Evolutionary conservation across 352 stramenopile genomes (phyloP), one percentile per base, ranked within the genome.

Genomic region (Phytophthora citricola): DNA sequence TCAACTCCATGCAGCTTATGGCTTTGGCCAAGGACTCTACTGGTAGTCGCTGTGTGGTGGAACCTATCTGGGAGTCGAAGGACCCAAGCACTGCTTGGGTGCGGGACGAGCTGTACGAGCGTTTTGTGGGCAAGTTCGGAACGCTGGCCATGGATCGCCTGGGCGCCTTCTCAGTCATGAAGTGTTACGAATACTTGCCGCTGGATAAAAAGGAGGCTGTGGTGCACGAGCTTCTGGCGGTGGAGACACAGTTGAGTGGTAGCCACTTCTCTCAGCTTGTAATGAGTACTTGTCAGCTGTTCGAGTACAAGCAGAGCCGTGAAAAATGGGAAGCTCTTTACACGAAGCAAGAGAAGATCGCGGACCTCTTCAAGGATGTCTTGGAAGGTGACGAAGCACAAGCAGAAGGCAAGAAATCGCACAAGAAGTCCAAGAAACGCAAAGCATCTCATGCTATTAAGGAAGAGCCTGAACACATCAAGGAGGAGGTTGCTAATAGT

Each of bases 251-350:
- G 43, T 75, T 94, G 11, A 79, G 70, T 8, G 87, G 87, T 29
- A 92, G 83, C 41, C 87, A 93, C 69, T 94, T 94, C 48, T 89
- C 84, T 41, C 83, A 92, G 66, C 76, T 93, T 40, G 87, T 93
- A 46, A 83, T 93, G 68, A 94, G 91, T 65, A 83, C 83, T 7
- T 90, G 81, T 58, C 78, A 92, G 58, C 58, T 93, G 32, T 88
- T 89, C 43, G 87, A 94, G 75, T 94, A 87, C 71, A 86, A 86
- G 45, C 86, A 81, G 57, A 92, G 86, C 67, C 78, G 72, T 40
- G 83, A 93, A 51, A 91, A 91, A 64, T 94, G 87, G 87, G 69
- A 81, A 34, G 77, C 84, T 26, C 70, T 85, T 17, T 90, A 92
- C 56, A 79, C 83, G 40, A 94, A 94, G 72, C 81, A 94, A 58